Evolutionary conservation across 495 filamentous ascomycete species (phyloP), one percentile per base, ranked within the genome.

Genomic region (Hyaloscypha hepaticicola): DNA sequence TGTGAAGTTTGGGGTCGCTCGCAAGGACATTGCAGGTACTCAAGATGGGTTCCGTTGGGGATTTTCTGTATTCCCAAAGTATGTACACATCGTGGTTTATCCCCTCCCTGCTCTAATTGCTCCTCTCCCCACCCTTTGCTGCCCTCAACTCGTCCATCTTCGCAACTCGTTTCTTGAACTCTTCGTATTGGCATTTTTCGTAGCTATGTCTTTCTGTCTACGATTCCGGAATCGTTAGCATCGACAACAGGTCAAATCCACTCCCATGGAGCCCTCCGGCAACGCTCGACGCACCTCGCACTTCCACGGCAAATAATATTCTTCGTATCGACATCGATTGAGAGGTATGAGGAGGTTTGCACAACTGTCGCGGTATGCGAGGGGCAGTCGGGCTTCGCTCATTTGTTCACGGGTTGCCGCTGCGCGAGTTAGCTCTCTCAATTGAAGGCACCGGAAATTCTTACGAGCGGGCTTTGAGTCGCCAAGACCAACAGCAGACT

Each of bases 171-270:
- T 92, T 93, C 87, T 96, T 96, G 84, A 99, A 99, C 74, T 97
- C 95, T 48, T 88, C 89, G 80, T 99, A 99, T 72, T 99, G 95
- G 87, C 95, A 99, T 76, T 97, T 98, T 74, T 99, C 95, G 80
- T 99, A 99, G 72, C 84, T 87, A 78, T 99, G 95, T 82, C 95
- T 83, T 82, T 99, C 95, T 73, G 90, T 84, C 95, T 97, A 70
- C 50, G 4, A 8, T 29, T 21, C 9, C n/a, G 22, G 26, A 26
- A 28, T 7, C 16, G 14, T 28, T 27, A 29, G n/a, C 53, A 56
- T 29, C 21, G 12, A 19, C 11, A 16, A 14, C 33, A 25, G 3
- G 8, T 29, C 19, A 8, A 14, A 33, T 33, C 26, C 0, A 33
- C 5, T 57, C 53, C 26, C 1, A 14, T 3, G 53, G 26, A 33